phyloP scores from a whole-genome alignment of 768 basidiomycete species.

The Trametes villosa region DNA sequence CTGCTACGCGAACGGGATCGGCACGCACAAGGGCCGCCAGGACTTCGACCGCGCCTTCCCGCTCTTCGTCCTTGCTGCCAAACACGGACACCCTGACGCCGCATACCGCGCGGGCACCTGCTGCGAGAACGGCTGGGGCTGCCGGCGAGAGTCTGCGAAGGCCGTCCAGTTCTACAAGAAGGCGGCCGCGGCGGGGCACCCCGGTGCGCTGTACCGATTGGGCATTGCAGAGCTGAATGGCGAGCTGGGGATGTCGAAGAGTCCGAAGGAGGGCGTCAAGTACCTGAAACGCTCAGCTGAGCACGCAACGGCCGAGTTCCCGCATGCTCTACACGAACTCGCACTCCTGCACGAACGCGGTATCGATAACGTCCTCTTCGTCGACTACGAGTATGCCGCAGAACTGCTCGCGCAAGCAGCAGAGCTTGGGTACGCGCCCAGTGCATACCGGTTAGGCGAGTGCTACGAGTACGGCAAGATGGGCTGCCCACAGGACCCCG shows the following conservation, averaged over 20 bases:
- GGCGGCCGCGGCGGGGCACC: slow-evolving; percentile 88
- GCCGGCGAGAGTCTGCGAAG: slow-evolving; percentile 88
- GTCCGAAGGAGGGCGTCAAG: slow-evolving; percentile 95
- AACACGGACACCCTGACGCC: slow-evolving; percentile 96
- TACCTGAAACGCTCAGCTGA: slow-evolving; percentile 98
- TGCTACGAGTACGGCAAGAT: slow-evolving; percentile 99
- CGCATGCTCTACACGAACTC: slow-evolving; percentile 94
- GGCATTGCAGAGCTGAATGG: slow-evolving; percentile 97
- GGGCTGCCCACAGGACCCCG: slow-evolving; percentile 97
- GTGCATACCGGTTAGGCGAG: slow-evolving; percentile 93
- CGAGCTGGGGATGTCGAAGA: slow-evolving; percentile 82
- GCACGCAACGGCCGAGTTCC: slow-evolving; percentile 91
- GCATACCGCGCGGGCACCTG: slow-evolving; percentile 96
- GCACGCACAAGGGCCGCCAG: slow-evolving; percentile 85
- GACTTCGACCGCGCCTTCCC: slow-evolving; percentile 98
- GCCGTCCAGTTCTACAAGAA: slow-evolving; percentile 93
- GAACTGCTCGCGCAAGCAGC: slow-evolving; percentile 95
- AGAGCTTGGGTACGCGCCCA: slow-evolving; percentile 95
- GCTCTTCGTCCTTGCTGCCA: slow-evolving; percentile 92
- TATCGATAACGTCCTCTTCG: slow-evolving; percentile 96
- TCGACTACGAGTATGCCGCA: slow-evolving; percentile 93
- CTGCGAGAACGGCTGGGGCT: slow-evolving; percentile 99
- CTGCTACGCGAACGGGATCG: slow-evolving; percentile 98
- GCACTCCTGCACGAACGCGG: slow-evolving; percentile 95
- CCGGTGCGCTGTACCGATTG: slow-evolving; percentile 95